Conservation (phyloP, 441 rosid species). For the Populus trichocarpa region DNA sequence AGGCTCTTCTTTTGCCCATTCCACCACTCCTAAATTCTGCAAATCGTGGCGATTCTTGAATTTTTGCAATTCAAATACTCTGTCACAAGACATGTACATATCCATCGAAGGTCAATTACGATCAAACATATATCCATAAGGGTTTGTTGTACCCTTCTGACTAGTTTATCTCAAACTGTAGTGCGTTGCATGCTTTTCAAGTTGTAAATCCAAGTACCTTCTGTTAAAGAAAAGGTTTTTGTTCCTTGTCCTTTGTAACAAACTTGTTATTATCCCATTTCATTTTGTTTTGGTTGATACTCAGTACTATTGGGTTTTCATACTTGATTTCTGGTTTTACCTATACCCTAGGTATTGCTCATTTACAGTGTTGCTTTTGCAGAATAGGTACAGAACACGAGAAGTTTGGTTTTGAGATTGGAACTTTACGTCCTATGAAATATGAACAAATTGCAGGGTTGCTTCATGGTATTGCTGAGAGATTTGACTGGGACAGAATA, state of each 20-base stretch:
- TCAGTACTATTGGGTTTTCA: not conserved
- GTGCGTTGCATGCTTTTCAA: not conserved
- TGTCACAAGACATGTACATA: not conserved
- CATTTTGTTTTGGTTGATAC: not conserved
- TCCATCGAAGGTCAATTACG: not conserved
- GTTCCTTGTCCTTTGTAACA: not conserved
- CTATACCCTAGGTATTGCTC: slow-evolving; percentile 13
- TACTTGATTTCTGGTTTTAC: not conserved
- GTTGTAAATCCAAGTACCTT: not conserved
- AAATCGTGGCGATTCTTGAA: not conserved
- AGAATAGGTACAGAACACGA: slow-evolving; percentile 99
- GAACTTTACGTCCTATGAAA: slow-evolving; percentile 82
- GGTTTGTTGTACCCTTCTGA: not conserved
- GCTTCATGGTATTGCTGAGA: slow-evolving; percentile 90
- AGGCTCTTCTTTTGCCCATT: not conserved
- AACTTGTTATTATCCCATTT: not conserved
- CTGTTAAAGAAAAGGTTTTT: not conserved
- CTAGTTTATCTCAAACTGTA: not conserved
- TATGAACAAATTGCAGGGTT: slow-evolving; percentile 91
- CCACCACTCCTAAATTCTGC: not conserved
- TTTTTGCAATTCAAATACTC: not conserved
- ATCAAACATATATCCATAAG: not conserved
- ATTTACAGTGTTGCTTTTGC: slow-evolving; percentile 30
- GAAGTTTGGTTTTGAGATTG: slow-evolving; percentile 92
- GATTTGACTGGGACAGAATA: slow-evolving; percentile 97